Percentiles rank a stretch among this genome's conserved stretches.
Conservation (phyloP, 306 rosid genomes). For the Sphenostylis stenocarpa region DNA sequence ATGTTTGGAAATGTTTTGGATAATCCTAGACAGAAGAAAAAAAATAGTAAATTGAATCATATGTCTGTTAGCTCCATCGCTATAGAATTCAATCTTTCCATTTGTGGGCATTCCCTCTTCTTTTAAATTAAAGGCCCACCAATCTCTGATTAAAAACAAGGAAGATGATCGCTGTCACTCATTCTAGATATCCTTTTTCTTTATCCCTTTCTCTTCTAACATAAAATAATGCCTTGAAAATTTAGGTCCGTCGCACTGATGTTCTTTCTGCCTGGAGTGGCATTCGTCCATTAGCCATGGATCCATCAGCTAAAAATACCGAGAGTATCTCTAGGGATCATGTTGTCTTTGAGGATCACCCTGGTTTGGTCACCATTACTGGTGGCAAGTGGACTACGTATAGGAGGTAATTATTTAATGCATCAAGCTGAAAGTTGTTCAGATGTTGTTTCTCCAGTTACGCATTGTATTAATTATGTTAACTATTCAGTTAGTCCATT, state of each 20-base stretch:
- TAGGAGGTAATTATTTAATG: constrained; percentile 55
- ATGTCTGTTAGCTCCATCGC: not conserved
- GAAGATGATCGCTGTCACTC: constrained; percentile 12
- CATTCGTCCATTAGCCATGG: constrained; percentile 80
- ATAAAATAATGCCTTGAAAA: constrained; percentile 27
- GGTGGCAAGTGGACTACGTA: constrained; percentile 96
- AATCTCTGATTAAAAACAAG: constrained; percentile 6
- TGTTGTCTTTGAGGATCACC: constrained; percentile 78
- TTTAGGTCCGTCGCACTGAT: constrained; percentile 78
- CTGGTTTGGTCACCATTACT: constrained; percentile 83
- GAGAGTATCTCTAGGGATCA: constrained; percentile 88
- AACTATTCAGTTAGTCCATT: constrained; percentile 11
- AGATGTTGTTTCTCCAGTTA: constrained; percentile 6
- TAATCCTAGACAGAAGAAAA: not conserved
- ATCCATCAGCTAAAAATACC: constrained; percentile 70
- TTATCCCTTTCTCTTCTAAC: constrained; percentile 10
- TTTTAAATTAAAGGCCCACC: not conserved
- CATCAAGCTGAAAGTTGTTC: constrained; percentile 15
- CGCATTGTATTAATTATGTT: not conserved
- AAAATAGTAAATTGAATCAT: not conserved
- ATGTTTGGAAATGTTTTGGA: constrained; percentile 12
- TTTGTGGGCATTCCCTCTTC: not conserved
- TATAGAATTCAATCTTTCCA: not conserved
- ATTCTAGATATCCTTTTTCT: constrained; percentile 16
- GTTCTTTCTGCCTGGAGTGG: constrained; percentile 97